Evolutionary conservation across 2,329 filamentous ascomycete genomes (phyloP).

Genomic region (Penicillium hordei): DNA sequence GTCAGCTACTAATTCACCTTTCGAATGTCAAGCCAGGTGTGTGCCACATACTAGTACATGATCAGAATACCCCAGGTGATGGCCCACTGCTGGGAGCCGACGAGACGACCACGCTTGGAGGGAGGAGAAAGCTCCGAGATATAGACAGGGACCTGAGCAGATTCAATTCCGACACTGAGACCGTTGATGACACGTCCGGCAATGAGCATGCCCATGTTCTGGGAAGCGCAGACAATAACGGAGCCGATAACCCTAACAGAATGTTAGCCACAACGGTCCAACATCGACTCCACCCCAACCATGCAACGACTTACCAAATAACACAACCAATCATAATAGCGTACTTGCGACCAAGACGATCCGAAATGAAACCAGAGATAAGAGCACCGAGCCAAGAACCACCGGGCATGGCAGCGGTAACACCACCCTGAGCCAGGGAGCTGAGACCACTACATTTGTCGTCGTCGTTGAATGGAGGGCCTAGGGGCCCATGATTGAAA

Average conservation of each 20-base stretch:
- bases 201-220: conserved; percentile 68
- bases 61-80: conserved; percentile 71
- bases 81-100: conserved; percentile 72
- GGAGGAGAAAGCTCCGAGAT: conserved; percentile 65
- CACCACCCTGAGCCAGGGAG: conserved; percentile 61
- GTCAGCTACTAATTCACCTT: background rate
- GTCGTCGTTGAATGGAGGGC: conserved; percentile 55
- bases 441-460: conserved; percentile 48
- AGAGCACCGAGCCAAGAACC: conserved; percentile 67
- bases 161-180: conserved; percentile 70
- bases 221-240: conserved; percentile 59
- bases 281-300: background rate
- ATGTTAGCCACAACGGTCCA: conserved; percentile 9
- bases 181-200: conserved; percentile 69
- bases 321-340: conserved; percentile 53
- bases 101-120: conserved; percentile 59
- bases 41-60: conserved; percentile 63
- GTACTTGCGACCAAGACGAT: conserved; percentile 54
- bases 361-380: conserved; percentile 55
- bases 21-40: conserved; percentile 54
- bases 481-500: conserved; percentile 59
- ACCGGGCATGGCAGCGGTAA: conserved; percentile 70
- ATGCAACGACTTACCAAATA: conserved; percentile 43
- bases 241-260: conserved; percentile 54
- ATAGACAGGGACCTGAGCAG: conserved; percentile 69